Evolutionary conservation across 768 basidiomycete species (phyloP), one percentile per base, ranked within the genome.

Genomic region (Roridomyces roridus): DNA sequence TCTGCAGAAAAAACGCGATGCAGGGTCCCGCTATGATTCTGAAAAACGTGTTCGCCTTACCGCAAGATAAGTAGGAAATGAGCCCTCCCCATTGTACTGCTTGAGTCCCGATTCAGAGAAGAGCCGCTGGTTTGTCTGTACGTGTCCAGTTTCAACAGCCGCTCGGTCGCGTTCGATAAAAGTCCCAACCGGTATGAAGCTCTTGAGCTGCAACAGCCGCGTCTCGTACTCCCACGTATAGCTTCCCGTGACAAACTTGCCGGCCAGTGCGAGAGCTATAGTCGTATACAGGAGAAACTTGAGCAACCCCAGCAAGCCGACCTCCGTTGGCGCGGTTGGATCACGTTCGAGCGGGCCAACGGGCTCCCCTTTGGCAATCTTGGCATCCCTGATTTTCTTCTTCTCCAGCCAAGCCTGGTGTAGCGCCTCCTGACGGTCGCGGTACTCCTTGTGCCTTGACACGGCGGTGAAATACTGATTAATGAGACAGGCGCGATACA

Each of bases 231-330:
- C 92, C 93, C 94, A 97, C 20, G 85, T 73, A 68, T 85, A 92
- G 67, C 88, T 92, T n/a, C 89, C 91, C 0, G 92, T 92, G 68
- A 96, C 76, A 72, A 96, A 94, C 68, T 89, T 90, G 50, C 94
- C 89, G 31, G 87, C 81, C 26, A 92, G 75, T 1, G 84, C 66
- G 35, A 81, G 57, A 58, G 86, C 72, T 46, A 91, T 63, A 20
- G 86, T 48, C 3, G 83, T 46, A 61, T 84, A 82, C 45, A 90
- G 55, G 34, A 91, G 61, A 68, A 92, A 88, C 70, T 89, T 92
- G 68, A 93, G 71, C 43, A 93, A 68, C 21, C 84, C 87, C 28
- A 82, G 67, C 35, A 85, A 58, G 45, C 86, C 87, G 41, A 93
- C 80, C 72, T 90, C 88, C 57, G 78, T 77, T 55, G 86, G 76